Conservation (phyloP, 2,329 filamentous ascomycete species). For the Botrytis hyacinthi region DNA sequence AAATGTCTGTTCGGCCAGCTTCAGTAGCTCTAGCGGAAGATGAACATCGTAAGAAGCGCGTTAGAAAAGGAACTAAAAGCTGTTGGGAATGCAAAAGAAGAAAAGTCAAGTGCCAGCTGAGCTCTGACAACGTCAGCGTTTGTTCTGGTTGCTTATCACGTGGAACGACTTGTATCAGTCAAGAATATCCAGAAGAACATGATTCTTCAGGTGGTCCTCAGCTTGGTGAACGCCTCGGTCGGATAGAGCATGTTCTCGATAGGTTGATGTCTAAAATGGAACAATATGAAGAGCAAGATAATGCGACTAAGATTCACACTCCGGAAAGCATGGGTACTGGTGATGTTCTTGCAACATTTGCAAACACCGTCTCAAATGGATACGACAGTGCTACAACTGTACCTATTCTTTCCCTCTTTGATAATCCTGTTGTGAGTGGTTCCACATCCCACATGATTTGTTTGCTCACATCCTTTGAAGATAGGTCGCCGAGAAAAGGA, state of each 20-base stretch:
- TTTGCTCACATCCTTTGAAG: slow-evolving; percentile 23
- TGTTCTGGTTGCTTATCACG: slow-evolving; percentile 50
- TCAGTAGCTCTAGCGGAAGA: slow-evolving; percentile 21
- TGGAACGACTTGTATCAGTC: slow-evolving; percentile 37
- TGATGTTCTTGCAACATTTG: slow-evolving; percentile 33
- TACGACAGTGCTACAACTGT: slow-evolving; percentile 28
- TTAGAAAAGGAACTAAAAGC: slow-evolving; percentile 52
- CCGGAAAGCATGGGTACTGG: slow-evolving; percentile 33
- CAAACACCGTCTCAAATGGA: slow-evolving; percentile 21
- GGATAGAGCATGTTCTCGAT: slow-evolving; percentile 35
- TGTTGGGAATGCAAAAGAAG: slow-evolving; percentile 57
- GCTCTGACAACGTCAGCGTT: slow-evolving; percentile 39
- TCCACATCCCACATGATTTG: not conserved
- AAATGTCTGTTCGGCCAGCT: slow-evolving; percentile 16
- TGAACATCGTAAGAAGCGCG: slow-evolving; percentile 35
- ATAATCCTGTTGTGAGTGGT: slow-evolving; percentile 33
- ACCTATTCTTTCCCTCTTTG: slow-evolving; percentile 36
- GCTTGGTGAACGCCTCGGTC: slow-evolving; percentile 37
- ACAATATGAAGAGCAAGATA: slow-evolving; percentile 34
- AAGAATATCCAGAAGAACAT: slow-evolving; percentile 38
- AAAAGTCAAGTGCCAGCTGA: slow-evolving; percentile 52
- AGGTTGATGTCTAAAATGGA: slow-evolving; percentile 35
- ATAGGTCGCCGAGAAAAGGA: slow-evolving; percentile 31
- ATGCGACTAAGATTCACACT: slow-evolving; percentile 33
- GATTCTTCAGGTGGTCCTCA: slow-evolving; percentile 32